phyloP scores from a whole-genome alignment of 2,329 filamentous ascomycete species.

The Venturia asperata region DNA sequence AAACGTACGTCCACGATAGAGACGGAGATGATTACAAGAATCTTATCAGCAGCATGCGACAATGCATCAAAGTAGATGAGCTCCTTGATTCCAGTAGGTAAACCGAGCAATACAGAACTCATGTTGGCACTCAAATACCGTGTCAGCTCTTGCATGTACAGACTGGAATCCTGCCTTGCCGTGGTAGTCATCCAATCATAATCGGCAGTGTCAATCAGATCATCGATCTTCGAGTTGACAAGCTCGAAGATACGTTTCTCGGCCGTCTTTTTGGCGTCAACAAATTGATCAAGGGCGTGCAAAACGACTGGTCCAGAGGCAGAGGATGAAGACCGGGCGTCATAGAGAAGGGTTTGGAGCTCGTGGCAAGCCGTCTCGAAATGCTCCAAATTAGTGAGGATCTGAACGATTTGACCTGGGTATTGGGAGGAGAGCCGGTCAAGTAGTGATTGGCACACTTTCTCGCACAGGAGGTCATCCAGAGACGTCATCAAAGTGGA shows the following conservation, averaged over 20 bases:
- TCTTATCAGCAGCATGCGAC: constrained; percentile 79
- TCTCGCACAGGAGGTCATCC: constrained; percentile 88
- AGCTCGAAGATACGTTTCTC: constrained; percentile 98
- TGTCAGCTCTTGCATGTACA: constrained; percentile 93
- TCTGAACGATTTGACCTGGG: constrained; percentile 95
- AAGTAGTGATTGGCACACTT: constrained; percentile 85
- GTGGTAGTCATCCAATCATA: constrained; percentile 66
- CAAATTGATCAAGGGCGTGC: constrained; percentile 77
- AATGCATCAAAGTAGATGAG: constrained; percentile 97
- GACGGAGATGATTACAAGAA: constrained; percentile 49
- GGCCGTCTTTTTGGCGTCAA: constrained; percentile 85
- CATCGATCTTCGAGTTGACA: constrained; percentile 97
- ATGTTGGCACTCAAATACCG: constrained; percentile 93
- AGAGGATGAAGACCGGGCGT: constrained; percentile 73
- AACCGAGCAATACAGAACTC: constrained; percentile 82
- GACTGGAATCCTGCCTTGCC: constrained; percentile 29
- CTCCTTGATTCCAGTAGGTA: constrained; percentile 95
- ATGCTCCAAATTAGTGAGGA: constrained; percentile 93
- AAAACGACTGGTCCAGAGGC: constrained; percentile 74
- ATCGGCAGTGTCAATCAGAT: constrained; percentile 92
- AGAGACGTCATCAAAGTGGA: constrained; percentile 80
- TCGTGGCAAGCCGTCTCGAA: constrained; percentile 91
- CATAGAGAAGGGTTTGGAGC: constrained; percentile 76
- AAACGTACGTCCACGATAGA: constrained; percentile 23
- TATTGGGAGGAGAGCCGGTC: constrained; percentile 88